Evolutionary conservation across 192 early-diverging fungal species (phyloP).

Genomic region (Podila minutissima): DNA sequence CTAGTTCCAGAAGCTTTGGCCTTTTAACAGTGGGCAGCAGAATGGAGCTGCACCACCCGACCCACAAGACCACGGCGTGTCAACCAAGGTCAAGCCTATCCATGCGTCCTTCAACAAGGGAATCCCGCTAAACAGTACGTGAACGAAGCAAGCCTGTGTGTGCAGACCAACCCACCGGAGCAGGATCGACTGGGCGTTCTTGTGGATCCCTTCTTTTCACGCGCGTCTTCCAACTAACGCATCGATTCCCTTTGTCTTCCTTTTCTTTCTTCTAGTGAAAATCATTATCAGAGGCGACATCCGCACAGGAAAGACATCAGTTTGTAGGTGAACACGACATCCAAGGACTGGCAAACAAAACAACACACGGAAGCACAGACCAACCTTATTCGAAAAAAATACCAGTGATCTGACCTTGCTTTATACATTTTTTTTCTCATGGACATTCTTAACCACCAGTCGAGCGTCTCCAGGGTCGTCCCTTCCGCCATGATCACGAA

Average conservation of each 20-base stretch:
- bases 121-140: constrained; percentile 45
- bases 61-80: constrained; percentile 37
- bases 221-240: too few species aligned
- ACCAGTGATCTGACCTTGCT: neutral
- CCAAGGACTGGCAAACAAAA: neutral
- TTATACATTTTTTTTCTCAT: constrained; percentile 2
- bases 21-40: constrained; percentile 23
- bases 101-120: constrained; percentile 50
- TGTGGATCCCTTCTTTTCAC: neutral
- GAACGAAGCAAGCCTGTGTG: neutral
- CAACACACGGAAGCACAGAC: constrained; percentile 11
- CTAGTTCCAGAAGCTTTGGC: constrained; percentile 50
- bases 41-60: constrained; percentile 14
- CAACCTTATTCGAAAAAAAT: neutral
- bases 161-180: neutral
- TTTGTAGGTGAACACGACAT: constrained; percentile 53
- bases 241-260: neutral
- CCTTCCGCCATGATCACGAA: constrained; percentile 43
- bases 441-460: constrained; percentile 28
- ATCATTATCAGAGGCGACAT: constrained; percentile 68
- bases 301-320: constrained; percentile 63
- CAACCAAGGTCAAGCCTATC: constrained; percentile 44
- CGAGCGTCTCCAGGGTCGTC: constrained; percentile 59
- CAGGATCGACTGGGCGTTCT: neutral
- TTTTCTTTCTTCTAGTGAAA: constrained; percentile 57